Evolutionary conservation across 495 filamentous ascomycete species (phyloP), one percentile per base, ranked within the genome.

Genomic region (Bombardia bombarda): DNA sequence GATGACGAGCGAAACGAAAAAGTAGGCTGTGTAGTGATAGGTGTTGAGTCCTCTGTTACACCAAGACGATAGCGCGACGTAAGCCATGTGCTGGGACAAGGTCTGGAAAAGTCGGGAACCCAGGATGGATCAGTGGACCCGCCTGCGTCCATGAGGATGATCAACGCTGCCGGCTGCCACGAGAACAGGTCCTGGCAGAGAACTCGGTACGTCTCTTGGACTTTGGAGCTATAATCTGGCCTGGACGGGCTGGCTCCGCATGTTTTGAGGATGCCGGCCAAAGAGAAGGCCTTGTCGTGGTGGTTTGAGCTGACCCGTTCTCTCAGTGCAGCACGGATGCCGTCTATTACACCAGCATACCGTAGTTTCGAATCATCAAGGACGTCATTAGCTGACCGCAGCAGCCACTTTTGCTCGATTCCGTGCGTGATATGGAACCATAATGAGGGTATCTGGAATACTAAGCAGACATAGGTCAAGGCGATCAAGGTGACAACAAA

Each of bases 91-190:
- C 24, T 30, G 24, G 42, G 42, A 4, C 42, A 24, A 5, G 20
- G 32, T 7, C 21, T 38, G 20, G 14, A 38, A 39, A 39, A 48
- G 22, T 48, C 40, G 9, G 46, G 46, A 16, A 48, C 32, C 46
- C 46, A 48, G 3, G 46, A 42, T 0, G 39, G n/a, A 17, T 16
- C 9, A 16, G 3, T 21, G 18, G 14, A 7, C 2, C 21, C 7
- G 3, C 36, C 40, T 18, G 40, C 38, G 34, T 45, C 42, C 6
- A 45, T 32, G 7, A 43, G 36, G 41, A 50, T 22, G 17, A 49
- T 39, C 2, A 39, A 18, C 2, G 35, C 30, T 14, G 7, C 4
- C 4, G 44, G 32, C 19, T 16, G 7, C 35, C 44, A 35, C 7
- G 19, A 13, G 12, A 40, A 19, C 3, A 47, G 39, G 8, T 30